Evolutionary conservation across 306 rosid genomes (phyloP).

Genomic region (Ormosia semicastrata): DNA sequence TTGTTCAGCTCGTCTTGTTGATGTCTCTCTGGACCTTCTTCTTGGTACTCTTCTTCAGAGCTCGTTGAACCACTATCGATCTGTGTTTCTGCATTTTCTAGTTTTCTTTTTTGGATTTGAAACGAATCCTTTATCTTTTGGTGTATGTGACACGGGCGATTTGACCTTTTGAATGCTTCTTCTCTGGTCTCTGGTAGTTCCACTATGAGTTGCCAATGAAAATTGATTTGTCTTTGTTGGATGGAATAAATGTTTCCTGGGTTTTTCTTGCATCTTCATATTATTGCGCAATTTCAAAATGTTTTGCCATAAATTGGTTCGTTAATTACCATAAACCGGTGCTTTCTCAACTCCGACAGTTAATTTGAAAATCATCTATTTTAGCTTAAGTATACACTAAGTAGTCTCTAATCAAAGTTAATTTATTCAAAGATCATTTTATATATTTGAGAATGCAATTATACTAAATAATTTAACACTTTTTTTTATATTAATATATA

Average conservation of each 20-base stretch:
- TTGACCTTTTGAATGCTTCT: background rate
- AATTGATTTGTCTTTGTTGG: background rate
- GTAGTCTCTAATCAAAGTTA: too few species aligned
- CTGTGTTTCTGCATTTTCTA: background rate
- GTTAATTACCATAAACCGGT: background rate
- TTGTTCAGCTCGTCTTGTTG: slow-evolving; percentile 42
- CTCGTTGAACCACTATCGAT: slow-evolving; percentile 1
- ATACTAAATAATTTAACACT: too few species aligned
- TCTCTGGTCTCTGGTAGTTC: background rate
- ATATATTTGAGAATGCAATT: too few species aligned
- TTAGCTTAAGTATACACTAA: too few species aligned
- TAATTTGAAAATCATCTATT: too few species aligned
- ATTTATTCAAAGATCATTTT: too few species aligned
- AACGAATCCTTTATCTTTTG: background rate
- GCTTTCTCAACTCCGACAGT: background rate
- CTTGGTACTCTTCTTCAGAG: slow-evolving; percentile 19
- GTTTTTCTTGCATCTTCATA: background rate
- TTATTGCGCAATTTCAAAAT: background rate
- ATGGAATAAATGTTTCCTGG: background rate
- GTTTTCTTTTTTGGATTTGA: background rate
- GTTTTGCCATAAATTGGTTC: background rate
- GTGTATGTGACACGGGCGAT: background rate
- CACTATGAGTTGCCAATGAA: background rate
- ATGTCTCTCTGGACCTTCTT: slow-evolving; percentile 40
- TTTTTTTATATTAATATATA: too few species aligned